Evolutionary conservation across 73 alveolate genomes (phyloP).

Genomic region (Stentor roeselii): DNA sequence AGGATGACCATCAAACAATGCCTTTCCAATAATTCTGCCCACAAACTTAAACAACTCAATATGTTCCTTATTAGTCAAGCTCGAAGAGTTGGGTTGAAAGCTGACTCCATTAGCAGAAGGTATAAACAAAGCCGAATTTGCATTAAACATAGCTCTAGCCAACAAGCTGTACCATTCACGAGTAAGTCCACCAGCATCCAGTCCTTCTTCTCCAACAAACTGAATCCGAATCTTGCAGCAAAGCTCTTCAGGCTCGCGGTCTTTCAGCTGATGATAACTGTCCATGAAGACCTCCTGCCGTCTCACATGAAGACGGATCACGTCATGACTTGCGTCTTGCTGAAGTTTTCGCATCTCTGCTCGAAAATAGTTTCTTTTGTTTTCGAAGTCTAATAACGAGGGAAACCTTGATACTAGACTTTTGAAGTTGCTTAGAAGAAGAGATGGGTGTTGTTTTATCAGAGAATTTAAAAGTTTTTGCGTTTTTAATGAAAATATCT

Average conservation of each 20-base stretch:
- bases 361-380: conserved; percentile 69
- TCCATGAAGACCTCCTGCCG: conserved; percentile 68
- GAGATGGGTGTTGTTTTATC: neutral
- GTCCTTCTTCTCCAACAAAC: conserved; percentile 93
- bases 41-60: conserved; percentile 92
- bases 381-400: conserved; percentile 65
- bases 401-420: conserved; percentile 33
- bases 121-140: conserved; percentile 81
- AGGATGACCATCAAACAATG: conserved; percentile 36
- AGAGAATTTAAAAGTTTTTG: neutral
- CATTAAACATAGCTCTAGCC: conserved; percentile 98
- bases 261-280: conserved; percentile 55
- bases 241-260: conserved; percentile 58
- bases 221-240: conserved; percentile 31
- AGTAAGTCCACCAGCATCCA: conserved; percentile 98
- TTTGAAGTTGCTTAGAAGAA: neutral
- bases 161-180: conserved; percentile 96
- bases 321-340: conserved; percentile 30
- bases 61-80: conserved; percentile 71
- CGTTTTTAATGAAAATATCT: no score
- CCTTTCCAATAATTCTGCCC: conserved; percentile 98
- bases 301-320: conserved; percentile 52
- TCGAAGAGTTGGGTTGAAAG: conserved; percentile 37
- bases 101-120: conserved; percentile 71
- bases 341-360: conserved; percentile 47